Evolutionary conservation across 768 basidiomycete species (phyloP), one percentile per base, ranked within the genome.

Genomic region (Cyclocybe aegerita): DNA sequence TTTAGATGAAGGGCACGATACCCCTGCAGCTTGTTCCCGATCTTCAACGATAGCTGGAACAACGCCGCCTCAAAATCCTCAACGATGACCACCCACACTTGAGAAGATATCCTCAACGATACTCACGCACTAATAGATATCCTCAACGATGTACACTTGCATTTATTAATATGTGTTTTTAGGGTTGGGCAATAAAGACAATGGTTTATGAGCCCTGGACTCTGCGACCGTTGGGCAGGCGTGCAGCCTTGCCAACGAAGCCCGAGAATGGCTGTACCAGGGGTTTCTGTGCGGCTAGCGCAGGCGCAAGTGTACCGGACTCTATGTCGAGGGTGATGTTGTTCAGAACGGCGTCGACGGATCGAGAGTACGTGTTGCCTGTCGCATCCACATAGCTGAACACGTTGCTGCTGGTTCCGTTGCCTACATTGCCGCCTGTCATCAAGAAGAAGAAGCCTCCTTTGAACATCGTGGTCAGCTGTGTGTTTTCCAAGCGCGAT

Each of bases 361-460:
- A 59, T 48, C 87, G 73, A 48, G 66, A 64, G 64, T 76, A 91
- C 0, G 86, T 86, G 65, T 90, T 84, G 43, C 81, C 83, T 5
- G 67, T 65, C 39, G 58, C 56, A 61, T 90, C 86, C 9, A 63
- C 55, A 60, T 89, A 92, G 32, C 63, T 65, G 66, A 90, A 83
- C 0, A 75, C 77, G 62, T 90, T 90, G 66, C 77, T 80, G 66
- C 72, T 88, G 5, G 84, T 86, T 29, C 88, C 87, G 48, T 87
- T 87, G 0, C 83, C 87, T 6, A 65, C 65, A 60, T 81, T 83
- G 9, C 81, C 80, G 1, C 67, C 65, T 31, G 73, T 61, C 0
- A 69, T 63, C 1, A 70, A 58, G 9, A 68, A 65, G 65, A 82
- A 80, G 65, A 77, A 80, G 14, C 80, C 84, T 43, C 66, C 83